These are phyloP conservation scores for Protomyces macrosporus DNA, from an alignment of 1,139 yeast species.

Conservation along the genomic window DNA sequence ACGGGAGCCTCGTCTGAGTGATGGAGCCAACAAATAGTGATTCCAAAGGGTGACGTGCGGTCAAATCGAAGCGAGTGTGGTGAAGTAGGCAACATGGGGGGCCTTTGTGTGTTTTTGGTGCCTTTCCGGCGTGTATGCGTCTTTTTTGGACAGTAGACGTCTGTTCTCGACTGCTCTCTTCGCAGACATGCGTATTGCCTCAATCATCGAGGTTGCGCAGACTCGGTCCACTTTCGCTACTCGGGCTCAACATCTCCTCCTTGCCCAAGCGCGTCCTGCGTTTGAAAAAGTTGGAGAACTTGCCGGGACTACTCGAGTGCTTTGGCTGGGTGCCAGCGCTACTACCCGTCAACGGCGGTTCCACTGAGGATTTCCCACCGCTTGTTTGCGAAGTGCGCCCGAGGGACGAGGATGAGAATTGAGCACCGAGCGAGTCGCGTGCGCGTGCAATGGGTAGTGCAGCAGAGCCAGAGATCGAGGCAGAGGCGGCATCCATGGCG, in stretches of 20 bases:
- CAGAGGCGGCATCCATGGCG: neutral
- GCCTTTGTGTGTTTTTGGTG: neutral
- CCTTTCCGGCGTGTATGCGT: neutral
- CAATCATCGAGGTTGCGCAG: neutral
- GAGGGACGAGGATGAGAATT: neutral
- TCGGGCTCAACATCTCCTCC: conserved; percentile 1
- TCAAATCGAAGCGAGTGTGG: neutral
- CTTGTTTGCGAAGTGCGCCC: neutral
- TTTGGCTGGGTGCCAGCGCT: neutral
- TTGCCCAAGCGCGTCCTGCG: conserved; percentile 3
- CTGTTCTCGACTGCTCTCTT: neutral
- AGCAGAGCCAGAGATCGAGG: neutral
- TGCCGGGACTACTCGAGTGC: conserved; percentile 7
- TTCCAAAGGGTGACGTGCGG: no score
- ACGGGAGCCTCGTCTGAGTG: no score
- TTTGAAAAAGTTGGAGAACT: conserved; percentile 20
- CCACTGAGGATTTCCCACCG: neutral
- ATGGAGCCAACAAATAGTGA: no score
- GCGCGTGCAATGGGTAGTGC: neutral
- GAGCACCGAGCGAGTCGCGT: neutral
- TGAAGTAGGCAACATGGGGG: neutral
- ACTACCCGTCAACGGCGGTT: neutral
- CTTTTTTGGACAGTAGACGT: neutral
- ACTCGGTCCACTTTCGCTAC: neutral
- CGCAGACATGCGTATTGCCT: neutral